Percentiles rank a stretch among this genome's conserved stretches.
phyloP scores from a whole-genome alignment of 805 yeast species.

The Kuraishia capsulata region DNA sequence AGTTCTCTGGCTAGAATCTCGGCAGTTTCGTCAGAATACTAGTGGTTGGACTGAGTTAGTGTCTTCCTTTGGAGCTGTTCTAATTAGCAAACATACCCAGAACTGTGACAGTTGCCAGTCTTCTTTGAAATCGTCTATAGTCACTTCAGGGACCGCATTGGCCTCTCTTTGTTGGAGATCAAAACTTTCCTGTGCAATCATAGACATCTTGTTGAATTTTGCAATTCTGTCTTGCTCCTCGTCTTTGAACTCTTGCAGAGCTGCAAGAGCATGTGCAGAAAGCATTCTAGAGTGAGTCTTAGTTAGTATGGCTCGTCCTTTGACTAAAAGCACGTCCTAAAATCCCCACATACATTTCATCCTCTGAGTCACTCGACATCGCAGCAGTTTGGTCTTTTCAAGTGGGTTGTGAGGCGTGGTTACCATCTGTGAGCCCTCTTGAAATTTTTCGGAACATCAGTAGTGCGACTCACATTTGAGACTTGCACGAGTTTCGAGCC shows the following conservation, averaged over 20 bases:
- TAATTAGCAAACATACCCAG: slow-evolving; percentile 29
- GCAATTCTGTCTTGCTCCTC: slow-evolving; percentile 54
- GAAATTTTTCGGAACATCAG: too few species aligned
- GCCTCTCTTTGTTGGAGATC: too few species aligned
- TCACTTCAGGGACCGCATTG: slow-evolving; percentile 5
- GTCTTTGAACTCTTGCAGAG: slow-evolving; percentile 51
- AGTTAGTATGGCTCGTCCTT: too few species aligned
- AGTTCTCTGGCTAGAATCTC: slow-evolving; percentile 57
- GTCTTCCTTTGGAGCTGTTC: background rate
- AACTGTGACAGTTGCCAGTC: slow-evolving; percentile 95
- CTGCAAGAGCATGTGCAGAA: slow-evolving; percentile 42
- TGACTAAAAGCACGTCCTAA: background rate
- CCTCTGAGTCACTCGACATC: background rate
- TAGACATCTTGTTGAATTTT: slow-evolving; percentile 43
- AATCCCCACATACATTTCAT: background rate
- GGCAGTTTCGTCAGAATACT: slow-evolving; percentile 71
- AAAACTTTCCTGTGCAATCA: slow-evolving; percentile 48
- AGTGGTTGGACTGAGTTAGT: slow-evolving; percentile 7
- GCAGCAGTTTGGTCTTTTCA: too few species aligned
- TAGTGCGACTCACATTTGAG: too few species aligned
- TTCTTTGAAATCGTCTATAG: slow-evolving; percentile 71
- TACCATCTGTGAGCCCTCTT: too few species aligned
- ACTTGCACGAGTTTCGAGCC: too few species aligned
- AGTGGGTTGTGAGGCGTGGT: too few species aligned
- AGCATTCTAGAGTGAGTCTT: slow-evolving; percentile 25